A percentile compares a stretch with the other conserved stretches of the same genome.
Conservation (phyloP, 2,329 filamentous ascomycete species). For the Xylaria sp. region DNA sequence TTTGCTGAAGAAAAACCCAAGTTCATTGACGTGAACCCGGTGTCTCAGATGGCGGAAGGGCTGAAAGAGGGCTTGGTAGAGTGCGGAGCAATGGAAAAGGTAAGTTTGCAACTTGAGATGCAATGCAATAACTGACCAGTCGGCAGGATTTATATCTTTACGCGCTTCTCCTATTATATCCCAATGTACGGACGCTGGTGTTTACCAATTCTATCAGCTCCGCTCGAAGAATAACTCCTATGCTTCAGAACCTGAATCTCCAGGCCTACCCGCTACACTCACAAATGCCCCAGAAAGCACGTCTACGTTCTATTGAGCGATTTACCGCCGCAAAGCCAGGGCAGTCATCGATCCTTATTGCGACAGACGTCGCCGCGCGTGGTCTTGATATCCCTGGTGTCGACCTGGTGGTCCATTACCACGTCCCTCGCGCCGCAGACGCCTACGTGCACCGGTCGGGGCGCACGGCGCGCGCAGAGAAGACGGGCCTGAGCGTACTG, state of each 20-base stretch:
- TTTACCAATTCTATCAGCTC: slow-evolving; percentile 97
- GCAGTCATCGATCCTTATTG: slow-evolving; percentile 71
- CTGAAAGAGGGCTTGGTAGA: slow-evolving; percentile 90
- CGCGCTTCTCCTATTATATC: slow-evolving; percentile 79
- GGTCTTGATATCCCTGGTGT: slow-evolving; percentile 92
- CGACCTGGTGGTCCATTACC: slow-evolving; percentile 91
- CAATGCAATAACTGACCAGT: slow-evolving; percentile 13
- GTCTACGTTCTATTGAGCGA: slow-evolving; percentile 86
- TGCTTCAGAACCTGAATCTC: slow-evolving; percentile 81
- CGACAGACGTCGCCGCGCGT: slow-evolving; percentile 90
- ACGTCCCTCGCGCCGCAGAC: slow-evolving; percentile 88
- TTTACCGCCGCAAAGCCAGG: slow-evolving; percentile 69
- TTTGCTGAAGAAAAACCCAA: slow-evolving; percentile 84
- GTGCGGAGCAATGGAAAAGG: slow-evolving; percentile 91
- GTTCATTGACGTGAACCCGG: slow-evolving; percentile 89
- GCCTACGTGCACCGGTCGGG: slow-evolving; percentile 95
- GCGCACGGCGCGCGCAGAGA: slow-evolving; percentile 83
- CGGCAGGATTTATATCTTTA: slow-evolving; percentile 87
- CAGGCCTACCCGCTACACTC: slow-evolving; percentile 82
- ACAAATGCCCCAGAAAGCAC: slow-evolving; percentile 94
- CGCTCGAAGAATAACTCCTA: slow-evolving; percentile 80
- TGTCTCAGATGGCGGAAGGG: slow-evolving; percentile 82
- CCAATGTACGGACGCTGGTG: slow-evolving; percentile 78
- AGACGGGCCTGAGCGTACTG: slow-evolving; percentile 78
- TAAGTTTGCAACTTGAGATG: slow-evolving; percentile 38